Base-by-base conservation (phyloP, 2,329 filamentous ascomycete species). In the Ascochyta koolunga region DNA sequence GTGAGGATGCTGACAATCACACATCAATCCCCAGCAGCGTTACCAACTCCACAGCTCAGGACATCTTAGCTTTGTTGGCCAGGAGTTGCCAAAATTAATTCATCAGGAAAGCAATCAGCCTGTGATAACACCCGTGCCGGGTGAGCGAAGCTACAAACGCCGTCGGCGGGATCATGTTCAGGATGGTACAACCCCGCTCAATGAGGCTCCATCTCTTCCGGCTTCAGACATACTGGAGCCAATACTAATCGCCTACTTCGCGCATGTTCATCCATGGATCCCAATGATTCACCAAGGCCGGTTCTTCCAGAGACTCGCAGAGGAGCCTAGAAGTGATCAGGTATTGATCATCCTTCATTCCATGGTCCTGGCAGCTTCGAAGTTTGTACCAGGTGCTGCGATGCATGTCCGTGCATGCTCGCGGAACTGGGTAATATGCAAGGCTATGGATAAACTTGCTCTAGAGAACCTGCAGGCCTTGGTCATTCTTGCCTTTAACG, bases 271-370 rank as follows among this genome's bases (percentile, higher is more conserved):
- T 40, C 60, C 60, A 1, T 60, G 58, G 56, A 61, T 63, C 7
- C 60, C 60, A 2, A 63, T 63, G 58, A 59, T 63, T 10, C 60
- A 63, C 25, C 52, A 63, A 32, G 45, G 41, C 1, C 40, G 58
- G 24, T 63, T 63, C 35, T 41, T 60, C 3, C 53, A 54, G 7
- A 45, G 45, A 21, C 40, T 61, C 3, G 33, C 24, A 2, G 31
- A 50, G 18, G 49, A 48, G 13, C 27, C 15, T 6, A 45, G 47
- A 27, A 47, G 47, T 9, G 36, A 41, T 3, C 36, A 49, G 19
- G 24, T 62, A 16, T 5, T 42, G 19, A 45, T 56, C 21, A 46
- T 62, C 16, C 16, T 62, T 1, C 56, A 62, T 9, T 42, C 59
- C 22, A 62, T 62, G 51, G 48, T 58, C 6, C 19, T 62, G 24